Conservation (phyloP, 1,284 basidiomycete species). For the Ustilago tritici region DNA sequence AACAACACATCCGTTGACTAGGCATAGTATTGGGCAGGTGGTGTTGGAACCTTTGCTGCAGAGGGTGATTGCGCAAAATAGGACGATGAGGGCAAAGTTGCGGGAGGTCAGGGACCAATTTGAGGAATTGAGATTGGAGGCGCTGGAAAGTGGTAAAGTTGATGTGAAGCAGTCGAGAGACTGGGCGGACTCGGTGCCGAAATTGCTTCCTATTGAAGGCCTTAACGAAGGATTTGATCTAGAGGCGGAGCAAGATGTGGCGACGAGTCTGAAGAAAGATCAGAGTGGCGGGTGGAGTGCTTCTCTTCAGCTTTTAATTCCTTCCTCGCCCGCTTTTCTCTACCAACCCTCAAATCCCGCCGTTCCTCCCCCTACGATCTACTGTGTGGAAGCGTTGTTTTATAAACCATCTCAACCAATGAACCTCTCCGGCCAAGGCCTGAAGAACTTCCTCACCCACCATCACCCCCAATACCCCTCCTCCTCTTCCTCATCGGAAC, state of each 20-base stretch:
- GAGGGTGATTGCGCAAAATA: constrained; percentile 13
- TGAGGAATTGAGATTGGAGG: constrained; percentile 7
- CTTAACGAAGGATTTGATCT: background rate
- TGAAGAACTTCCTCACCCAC: constrained; percentile 14
- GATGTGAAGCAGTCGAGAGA: background rate
- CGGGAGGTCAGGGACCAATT: constrained; percentile 1
- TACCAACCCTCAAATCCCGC: background rate
- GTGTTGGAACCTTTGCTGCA: constrained; percentile 27
- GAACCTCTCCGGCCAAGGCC: constrained; percentile 37
- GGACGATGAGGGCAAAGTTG: background rate
- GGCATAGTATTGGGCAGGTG: constrained; percentile 44
- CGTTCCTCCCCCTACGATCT: background rate
- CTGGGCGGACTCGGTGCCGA: constrained; percentile 13
- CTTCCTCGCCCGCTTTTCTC: constrained; percentile 1
- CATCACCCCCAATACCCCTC: constrained; percentile 1
- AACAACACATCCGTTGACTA: constrained; percentile 42
- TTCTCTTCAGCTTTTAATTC: constrained; percentile 7
- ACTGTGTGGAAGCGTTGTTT: constrained; percentile 16
- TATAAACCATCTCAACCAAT: constrained; percentile 40
- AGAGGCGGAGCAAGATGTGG: background rate
- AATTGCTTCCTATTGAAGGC: background rate
- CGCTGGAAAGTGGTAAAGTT: background rate
- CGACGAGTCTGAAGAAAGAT: background rate
- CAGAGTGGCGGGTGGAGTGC: background rate
- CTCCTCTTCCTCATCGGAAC: background rate